Evolutionary conservation across 1,139 yeast species (phyloP).

Genomic region (Pichia sp.): DNA sequence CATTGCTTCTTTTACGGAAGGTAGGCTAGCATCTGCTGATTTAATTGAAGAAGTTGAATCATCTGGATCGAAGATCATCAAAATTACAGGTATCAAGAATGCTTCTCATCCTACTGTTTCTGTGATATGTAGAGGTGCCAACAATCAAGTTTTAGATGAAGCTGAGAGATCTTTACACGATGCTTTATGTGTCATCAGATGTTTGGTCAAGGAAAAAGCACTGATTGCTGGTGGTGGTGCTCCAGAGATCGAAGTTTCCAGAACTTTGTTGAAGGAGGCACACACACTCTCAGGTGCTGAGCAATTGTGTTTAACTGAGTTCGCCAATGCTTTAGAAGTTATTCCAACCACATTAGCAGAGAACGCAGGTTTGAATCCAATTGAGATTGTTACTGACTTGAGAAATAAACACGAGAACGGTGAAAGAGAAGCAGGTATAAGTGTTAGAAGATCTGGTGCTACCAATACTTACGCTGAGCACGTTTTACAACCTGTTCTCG

Average conservation of each 20-base stretch:
- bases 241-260: conserved; percentile 91
- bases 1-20: conserved; percentile 86
- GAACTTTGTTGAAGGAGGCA: conserved; percentile 72
- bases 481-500: conserved; percentile 93
- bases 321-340: conserved; percentile 92
- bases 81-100: conserved; percentile 78
- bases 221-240: conserved; percentile 99
- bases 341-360: conserved; percentile 97
- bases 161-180: conserved; percentile 96
- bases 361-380: conserved; percentile 94
- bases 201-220: conserved; percentile 90
- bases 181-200: conserved; percentile 93
- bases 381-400: conserved; percentile 89
- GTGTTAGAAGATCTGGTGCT: conserved; percentile 90
- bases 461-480: conserved; percentile 90
- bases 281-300: conserved; percentile 80
- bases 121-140: conserved; percentile 92
- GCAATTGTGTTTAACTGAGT: conserved; percentile 91
- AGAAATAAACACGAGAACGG: conserved; percentile 90
- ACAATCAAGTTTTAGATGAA: conserved; percentile 82
- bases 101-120: conserved; percentile 72
- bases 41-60: conserved; percentile 88
- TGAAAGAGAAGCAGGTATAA: conserved; percentile 90
- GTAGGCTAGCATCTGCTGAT: conserved; percentile 87
- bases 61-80: conserved; percentile 87